phyloP scores from a whole-genome alignment of 345 rosid species.

The Eucalyptus cladocalyx region DNA sequence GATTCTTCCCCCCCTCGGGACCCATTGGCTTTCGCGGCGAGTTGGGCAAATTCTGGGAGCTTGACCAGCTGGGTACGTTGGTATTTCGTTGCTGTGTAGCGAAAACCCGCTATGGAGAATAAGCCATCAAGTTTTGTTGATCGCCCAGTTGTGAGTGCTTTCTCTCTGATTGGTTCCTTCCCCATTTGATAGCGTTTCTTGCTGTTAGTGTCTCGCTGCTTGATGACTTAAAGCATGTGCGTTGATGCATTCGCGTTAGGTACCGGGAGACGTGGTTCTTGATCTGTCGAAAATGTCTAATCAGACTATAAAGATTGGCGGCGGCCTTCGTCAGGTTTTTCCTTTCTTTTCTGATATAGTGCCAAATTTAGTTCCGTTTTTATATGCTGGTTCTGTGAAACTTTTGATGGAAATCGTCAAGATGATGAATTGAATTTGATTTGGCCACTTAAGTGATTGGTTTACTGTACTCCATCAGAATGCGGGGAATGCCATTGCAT shows the following conservation, averaged over 20 bases:
- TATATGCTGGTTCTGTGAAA: too few species aligned
- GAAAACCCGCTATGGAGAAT: constrained; percentile 11
- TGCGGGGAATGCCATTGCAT: not conserved
- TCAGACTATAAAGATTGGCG: constrained; percentile 78
- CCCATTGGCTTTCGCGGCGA: not conserved
- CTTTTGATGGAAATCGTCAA: not conserved
- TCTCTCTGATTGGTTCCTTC: not conserved
- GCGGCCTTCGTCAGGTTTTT: constrained; percentile 81
- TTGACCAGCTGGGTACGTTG: not conserved
- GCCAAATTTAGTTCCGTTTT: not conserved
- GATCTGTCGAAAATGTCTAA: constrained; percentile 62
- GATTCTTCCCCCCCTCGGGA: not conserved
- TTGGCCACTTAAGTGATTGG: not conserved
- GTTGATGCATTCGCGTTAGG: constrained; percentile 14
- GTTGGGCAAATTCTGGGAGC: not conserved
- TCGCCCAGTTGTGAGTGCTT: constrained; percentile 34
- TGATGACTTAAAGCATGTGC: not conserved
- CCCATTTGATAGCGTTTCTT: not conserved
- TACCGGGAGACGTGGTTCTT: constrained; percentile 81
- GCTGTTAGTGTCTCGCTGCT: not conserved
- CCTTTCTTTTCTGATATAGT: not conserved
- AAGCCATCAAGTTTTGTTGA: constrained; percentile 28
- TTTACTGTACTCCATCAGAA: not conserved
- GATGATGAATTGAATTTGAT: not conserved
- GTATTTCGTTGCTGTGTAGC: not conserved